These are phyloP conservation scores for Fusarium sp. DNA, from an alignment of 2,329 filamentous ascomycete species.

Conservation along the genomic window DNA sequence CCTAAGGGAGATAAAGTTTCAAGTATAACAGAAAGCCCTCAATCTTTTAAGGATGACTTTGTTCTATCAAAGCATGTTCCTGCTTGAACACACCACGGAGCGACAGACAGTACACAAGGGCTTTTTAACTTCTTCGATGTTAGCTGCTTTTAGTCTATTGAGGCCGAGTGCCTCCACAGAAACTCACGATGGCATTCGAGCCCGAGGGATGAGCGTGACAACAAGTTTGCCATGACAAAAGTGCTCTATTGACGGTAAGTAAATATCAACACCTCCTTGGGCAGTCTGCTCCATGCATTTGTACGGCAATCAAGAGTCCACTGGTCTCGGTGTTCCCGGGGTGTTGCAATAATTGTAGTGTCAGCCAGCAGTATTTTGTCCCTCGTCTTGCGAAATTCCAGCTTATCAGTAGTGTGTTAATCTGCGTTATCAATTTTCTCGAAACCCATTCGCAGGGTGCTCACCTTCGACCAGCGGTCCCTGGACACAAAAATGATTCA, in stretches of 20 bases:
- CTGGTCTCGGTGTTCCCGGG: no score
- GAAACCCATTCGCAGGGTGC: fast-evolving
- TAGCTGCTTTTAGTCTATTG: neutral
- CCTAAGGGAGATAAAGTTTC: neutral
- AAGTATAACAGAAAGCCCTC: no score
- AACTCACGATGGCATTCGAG: no score
- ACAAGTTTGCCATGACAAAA: no score
- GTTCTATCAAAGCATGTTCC: neutral
- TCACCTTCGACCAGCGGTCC: neutral
- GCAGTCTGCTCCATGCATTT: fast-evolving
- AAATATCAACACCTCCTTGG: fast-evolving
- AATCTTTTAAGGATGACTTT: no score
- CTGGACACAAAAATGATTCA: neutral
- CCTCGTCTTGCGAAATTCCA: fast-evolving
- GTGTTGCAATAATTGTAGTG: neutral
- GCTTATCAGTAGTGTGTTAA: neutral
- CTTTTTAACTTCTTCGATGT: neutral
- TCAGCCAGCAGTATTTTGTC: neutral
- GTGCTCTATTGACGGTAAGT: no score
- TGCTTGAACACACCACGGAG: neutral
- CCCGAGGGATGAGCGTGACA: no score
- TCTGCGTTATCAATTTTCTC: neutral
- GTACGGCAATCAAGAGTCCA: neutral
- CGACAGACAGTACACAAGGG: neutral
- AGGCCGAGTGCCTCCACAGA: no score